Evolutionary conservation across 2,329 filamentous ascomycete genomes (phyloP).

Genomic region (Conoideocrella luteorostrata): DNA sequence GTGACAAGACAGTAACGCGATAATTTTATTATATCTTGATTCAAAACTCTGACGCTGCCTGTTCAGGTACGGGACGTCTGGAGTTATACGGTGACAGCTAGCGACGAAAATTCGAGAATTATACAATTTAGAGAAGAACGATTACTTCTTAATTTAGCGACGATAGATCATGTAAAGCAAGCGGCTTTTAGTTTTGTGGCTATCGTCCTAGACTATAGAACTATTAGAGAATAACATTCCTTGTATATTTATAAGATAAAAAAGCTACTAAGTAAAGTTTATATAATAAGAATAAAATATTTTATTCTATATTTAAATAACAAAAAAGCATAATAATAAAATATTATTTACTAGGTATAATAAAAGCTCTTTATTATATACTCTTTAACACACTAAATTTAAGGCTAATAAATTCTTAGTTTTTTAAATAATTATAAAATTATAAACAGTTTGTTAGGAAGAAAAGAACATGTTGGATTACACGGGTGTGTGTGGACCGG

Average conservation of each 20-base stretch:
- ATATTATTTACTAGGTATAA: conserved; percentile 7
- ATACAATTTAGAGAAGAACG: conserved; percentile 12
- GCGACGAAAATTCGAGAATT: conserved; percentile 7
- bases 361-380: neutral
- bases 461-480: no score
- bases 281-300: conserved; percentile 7
- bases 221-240: conserved; percentile 8
- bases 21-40: no score
- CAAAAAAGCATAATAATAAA: conserved; percentile 2
- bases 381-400: neutral
- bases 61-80: conserved; percentile 12
- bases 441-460: neutral
- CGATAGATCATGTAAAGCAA: conserved; percentile 6
- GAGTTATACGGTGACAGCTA: conserved; percentile 10
- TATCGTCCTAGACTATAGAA: conserved; percentile 7
- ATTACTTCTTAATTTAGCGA: conserved; percentile 4
- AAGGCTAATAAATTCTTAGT: conserved; percentile 8
- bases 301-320: neutral
- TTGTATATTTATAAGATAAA: conserved; percentile 14
- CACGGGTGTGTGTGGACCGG: no score
- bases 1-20: no score
- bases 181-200: conserved; percentile 7
- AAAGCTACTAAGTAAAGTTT: conserved; percentile 10
- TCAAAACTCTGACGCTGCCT: no score
- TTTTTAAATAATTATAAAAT: conserved; percentile 14